Evolutionary conservation across 23 red algal species (phyloP).

Genomic region (Gracilaria vermiculophylla): DNA sequence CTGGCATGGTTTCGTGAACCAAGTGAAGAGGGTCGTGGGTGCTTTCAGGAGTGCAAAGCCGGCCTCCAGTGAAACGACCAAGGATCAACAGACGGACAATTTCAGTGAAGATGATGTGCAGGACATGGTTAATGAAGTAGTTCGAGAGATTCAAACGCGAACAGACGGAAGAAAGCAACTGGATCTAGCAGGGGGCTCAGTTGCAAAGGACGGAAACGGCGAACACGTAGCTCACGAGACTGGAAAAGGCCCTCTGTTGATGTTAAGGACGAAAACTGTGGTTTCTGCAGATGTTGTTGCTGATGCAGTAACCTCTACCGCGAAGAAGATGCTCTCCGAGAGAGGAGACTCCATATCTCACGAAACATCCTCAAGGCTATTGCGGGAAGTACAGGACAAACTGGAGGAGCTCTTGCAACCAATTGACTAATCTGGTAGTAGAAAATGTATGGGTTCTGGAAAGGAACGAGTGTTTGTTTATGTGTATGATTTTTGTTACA

Average conservation of each 20-base stretch:
- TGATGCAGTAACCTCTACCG: conserved; percentile 20
- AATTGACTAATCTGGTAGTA: not conserved
- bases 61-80: not conserved
- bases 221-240: not conserved
- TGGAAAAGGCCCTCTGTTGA: not conserved
- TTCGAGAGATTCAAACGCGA: conserved; percentile 39
- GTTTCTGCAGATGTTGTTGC: conserved; percentile 38
- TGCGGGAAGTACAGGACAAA: conserved; percentile 26
- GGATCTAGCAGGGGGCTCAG: not conserved
- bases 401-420: conserved; percentile 37
- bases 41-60: not conserved
- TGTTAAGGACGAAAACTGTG: conserved; percentile 25
- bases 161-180: not conserved
- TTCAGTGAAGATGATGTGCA: conserved; percentile 38
- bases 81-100: not conserved
- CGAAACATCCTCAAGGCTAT: not conserved
- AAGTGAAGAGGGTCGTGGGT: not conserved
- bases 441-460: not conserved
- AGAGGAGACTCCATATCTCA: not conserved
- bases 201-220: not conserved
- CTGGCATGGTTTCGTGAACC: conserved; percentile 5
- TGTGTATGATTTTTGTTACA: not conserved
- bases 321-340: conserved; percentile 23
- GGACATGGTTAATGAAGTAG: conserved; percentile 34
- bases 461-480: no score